These are phyloP conservation scores for Sutorius eximius DNA, from an alignment of 1,284 basidiomycete species.

Conservation along the genomic window DNA sequence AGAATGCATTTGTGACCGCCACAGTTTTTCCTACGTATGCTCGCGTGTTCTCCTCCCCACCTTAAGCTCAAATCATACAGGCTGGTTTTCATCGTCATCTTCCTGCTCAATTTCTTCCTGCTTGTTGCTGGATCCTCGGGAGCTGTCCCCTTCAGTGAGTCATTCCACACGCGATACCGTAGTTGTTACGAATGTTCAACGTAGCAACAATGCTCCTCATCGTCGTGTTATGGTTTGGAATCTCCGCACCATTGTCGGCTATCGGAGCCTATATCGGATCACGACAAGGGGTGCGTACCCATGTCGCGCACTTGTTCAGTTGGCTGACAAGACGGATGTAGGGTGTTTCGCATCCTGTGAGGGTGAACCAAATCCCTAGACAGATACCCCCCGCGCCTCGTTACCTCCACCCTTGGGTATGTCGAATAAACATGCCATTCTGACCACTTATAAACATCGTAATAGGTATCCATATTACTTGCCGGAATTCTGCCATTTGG, in stretches of 20 bases:
- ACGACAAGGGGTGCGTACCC: constrained; percentile 74
- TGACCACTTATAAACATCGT: constrained; percentile 14
- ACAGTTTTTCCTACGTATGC: constrained; percentile 84
- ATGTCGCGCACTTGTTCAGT: neutral
- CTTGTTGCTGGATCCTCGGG: constrained; percentile 87
- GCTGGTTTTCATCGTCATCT: constrained; percentile 78
- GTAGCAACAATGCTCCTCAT: constrained; percentile 86
- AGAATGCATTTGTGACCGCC: constrained; percentile 87
- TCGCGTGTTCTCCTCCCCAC: neutral
- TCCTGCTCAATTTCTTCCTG: constrained; percentile 86
- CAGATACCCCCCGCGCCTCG: constrained; percentile 87
- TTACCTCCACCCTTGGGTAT: constrained; percentile 78
- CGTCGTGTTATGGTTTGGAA: constrained; percentile 92
- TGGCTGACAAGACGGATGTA: constrained; percentile 32
- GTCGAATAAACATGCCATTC: constrained; percentile 19
- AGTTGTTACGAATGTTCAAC: neutral
- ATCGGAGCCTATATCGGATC: constrained; percentile 79
- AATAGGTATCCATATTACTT: constrained; percentile 73
- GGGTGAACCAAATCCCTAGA: constrained; percentile 90
- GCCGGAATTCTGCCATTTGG: constrained; percentile 94
- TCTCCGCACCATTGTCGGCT: constrained; percentile 83
- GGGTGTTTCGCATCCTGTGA: constrained; percentile 77
- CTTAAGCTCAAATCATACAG: constrained; percentile 38
- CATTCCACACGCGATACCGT: neutral
- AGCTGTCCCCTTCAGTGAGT: constrained; percentile 88